Conservation (phyloP, 2,329 filamentous ascomycete genomes). For the Graphilbum sp. region DNA sequence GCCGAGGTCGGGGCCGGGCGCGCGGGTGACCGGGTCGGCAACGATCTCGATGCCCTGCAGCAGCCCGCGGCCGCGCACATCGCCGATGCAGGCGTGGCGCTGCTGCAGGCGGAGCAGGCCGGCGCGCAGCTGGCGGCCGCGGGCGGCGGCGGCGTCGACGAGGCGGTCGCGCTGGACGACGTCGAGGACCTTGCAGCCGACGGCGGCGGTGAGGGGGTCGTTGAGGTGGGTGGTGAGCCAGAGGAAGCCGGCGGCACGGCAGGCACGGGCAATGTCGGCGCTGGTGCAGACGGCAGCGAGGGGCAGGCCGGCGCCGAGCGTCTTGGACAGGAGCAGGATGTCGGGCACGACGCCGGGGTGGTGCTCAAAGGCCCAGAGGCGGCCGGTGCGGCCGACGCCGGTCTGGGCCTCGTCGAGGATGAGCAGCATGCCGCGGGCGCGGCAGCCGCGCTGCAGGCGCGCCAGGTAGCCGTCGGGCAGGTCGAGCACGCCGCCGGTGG, state of each 20-base stretch:
- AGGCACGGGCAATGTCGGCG: conserved; percentile 31
- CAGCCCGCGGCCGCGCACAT: conserved; percentile 41
- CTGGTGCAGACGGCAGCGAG: conserved; percentile 40
- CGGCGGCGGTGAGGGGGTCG: conserved; percentile 41
- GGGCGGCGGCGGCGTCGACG: conserved; percentile 24
- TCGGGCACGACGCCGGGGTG: neutral
- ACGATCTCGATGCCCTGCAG: conserved; percentile 45
- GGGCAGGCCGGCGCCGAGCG: conserved; percentile 21
- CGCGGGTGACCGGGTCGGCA: conserved; percentile 26
- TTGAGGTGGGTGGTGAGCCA: conserved; percentile 48
- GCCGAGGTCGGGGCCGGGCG: conserved; percentile 28
- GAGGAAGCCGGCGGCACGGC: conserved; percentile 30
- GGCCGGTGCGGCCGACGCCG: conserved; percentile 2
- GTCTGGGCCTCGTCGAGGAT: conserved; percentile 2
- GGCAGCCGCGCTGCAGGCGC: conserved; percentile 32
- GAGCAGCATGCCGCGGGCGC: conserved; percentile 9
- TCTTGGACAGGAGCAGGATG: conserved; percentile 1
- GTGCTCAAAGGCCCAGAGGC: conserved; percentile 1
- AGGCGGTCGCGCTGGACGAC: conserved; percentile 40
- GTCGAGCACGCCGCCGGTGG: conserved; percentile 37
- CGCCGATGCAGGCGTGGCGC: conserved; percentile 44
- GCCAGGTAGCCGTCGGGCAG: conserved; percentile 38
- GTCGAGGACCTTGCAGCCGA: conserved; percentile 45
- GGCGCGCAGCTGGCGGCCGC: conserved; percentile 28
- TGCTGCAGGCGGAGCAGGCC: conserved; percentile 28